Percentiles rank a stretch among this genome's conserved stretches.
Conservation (phyloP, 177 flowering plant genomes). For the Vitis hybrid region DNA sequence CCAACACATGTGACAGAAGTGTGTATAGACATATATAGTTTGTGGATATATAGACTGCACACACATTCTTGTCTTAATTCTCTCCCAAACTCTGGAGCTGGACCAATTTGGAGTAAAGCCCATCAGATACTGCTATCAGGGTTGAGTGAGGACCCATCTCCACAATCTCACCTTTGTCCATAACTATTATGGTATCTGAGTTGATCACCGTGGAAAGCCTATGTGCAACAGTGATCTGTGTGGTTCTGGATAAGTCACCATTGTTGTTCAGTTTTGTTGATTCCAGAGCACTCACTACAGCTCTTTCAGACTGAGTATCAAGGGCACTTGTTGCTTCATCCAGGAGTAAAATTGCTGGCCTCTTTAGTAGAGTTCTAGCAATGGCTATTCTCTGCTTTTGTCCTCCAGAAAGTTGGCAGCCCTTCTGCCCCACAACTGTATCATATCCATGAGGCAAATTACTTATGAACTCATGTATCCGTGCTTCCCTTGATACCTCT, state of each 20-base stretch:
- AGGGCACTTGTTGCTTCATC: conserved; percentile 86
- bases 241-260: conserved; percentile 25
- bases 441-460: conserved; percentile 62
- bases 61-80: conserved; percentile 1
- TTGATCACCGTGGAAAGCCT: conserved; percentile 62
- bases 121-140: conserved; percentile 34
- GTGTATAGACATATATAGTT: too few species aligned
- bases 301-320: conserved; percentile 61
- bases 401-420: conserved; percentile 78
- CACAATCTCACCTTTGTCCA: conserved; percentile 64
- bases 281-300: conserved; percentile 46
- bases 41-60: too few species aligned
- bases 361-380: conserved; percentile 67
- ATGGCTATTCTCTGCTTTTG: conserved; percentile 77
- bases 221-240: conserved; percentile 70
- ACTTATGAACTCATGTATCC: conserved; percentile 59
- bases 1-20: too few species aligned
- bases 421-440: conserved; percentile 67
- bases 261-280: conserved; percentile 23
- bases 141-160: conserved; percentile 64
- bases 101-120: conserved; percentile 53
- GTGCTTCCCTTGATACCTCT: conserved; percentile 52
- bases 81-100: conserved; percentile 39
- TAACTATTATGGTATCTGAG: conserved; percentile 60
- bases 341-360: conserved; percentile 57